phyloP scores from a whole-genome alignment of 441 rosid genomes.

The Erysimum cheiri region DNA sequence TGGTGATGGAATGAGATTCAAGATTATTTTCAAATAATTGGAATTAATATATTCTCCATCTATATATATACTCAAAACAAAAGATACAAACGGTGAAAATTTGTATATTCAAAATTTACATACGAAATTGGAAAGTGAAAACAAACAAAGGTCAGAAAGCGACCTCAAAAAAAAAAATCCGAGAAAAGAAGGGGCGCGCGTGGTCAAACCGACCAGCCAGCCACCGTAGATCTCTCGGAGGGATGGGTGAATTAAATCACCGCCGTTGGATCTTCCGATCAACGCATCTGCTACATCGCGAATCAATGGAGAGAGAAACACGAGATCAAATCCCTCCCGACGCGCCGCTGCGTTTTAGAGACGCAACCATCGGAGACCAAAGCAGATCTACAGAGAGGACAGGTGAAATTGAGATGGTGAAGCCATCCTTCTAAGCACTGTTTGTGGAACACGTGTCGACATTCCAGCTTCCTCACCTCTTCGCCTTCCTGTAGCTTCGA shows the following conservation, averaged over 20 bases:
- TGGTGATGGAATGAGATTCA: not conserved
- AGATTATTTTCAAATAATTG: not conserved
- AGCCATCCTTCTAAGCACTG: constrained; percentile 86
- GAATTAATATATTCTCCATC: not conserved
- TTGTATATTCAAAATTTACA: constrained; percentile 39
- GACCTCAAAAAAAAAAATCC: constrained; percentile 28
- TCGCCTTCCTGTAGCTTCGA: constrained; percentile 67
- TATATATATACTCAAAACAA: not conserved
- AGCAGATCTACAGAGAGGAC: constrained; percentile 74
- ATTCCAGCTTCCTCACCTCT: constrained; percentile 70
- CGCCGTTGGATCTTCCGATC: constrained; percentile 12
- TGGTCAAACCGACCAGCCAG: constrained; percentile 32
- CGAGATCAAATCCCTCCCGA: constrained; percentile 53
- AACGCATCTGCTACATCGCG: no score
- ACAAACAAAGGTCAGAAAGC: constrained; percentile 1
- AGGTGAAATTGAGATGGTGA: constrained; percentile 63
- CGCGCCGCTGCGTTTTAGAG: constrained; percentile 51
- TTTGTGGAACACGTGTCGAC: constrained; percentile 84
- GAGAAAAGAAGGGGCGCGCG: constrained; percentile 38
- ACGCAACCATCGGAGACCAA: constrained; percentile 57
- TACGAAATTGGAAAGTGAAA: not conserved
- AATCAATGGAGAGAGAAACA: constrained; percentile 52
- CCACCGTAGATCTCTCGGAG: constrained; percentile 30
- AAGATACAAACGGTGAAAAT: constrained; percentile 8
- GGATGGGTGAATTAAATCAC: constrained; percentile 10